Base-by-base conservation (phyloP, 2,329 filamentous ascomycete genomes). In the Aspergillus sp. region DNA sequence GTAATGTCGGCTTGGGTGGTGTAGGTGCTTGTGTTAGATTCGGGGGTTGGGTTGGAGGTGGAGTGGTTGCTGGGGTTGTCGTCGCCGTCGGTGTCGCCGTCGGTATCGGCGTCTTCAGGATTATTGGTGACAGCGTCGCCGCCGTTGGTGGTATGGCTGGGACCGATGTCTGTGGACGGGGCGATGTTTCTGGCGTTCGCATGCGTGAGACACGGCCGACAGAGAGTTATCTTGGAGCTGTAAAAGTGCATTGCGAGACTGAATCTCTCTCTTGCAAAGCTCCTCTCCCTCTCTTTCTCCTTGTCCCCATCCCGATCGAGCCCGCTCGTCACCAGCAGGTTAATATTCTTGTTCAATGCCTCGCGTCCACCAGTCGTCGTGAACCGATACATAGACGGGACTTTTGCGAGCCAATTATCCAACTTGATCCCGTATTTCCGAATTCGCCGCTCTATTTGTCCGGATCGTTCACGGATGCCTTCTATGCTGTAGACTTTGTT, bases 191-290 rank as follows among this genome's bases (percentile, higher is more conserved):
- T 19, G 15, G 37, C n/a, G 5, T 39, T 39, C 3, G 37, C 15
- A 17, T 65, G 60, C 19, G 66, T 67, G 27, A 73, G 64, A 49
- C 68, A 73, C 2, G 71, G 71, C 25, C 71, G 66, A 50, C 63
- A 67, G 37, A 73, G 63, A 7, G 62, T 66, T 41, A 71, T 67
- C 5, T 65, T 62, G 15, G 67, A 59, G 33, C 69, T 68, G 49
- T 70, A 71, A 53, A 67, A 73, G 52, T 60, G 59, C 51, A 74
- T 63, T 3, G 68, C 71, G 7, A 74, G 58, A 49, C 56, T 59
- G 47, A 67, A 55, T 4, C 67, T 61, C 46, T 66, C 60, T 22
- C 67, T 63, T 7, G 60, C 42, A 41, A 49, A 55, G 0, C 5
- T 15, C 9, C 25, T 30, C 9, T 30, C 3, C 2, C 10, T 12